Evolutionary conservation across 495 filamentous ascomycete genomes (phyloP).

Genomic region (Collariella sp.): DNA sequence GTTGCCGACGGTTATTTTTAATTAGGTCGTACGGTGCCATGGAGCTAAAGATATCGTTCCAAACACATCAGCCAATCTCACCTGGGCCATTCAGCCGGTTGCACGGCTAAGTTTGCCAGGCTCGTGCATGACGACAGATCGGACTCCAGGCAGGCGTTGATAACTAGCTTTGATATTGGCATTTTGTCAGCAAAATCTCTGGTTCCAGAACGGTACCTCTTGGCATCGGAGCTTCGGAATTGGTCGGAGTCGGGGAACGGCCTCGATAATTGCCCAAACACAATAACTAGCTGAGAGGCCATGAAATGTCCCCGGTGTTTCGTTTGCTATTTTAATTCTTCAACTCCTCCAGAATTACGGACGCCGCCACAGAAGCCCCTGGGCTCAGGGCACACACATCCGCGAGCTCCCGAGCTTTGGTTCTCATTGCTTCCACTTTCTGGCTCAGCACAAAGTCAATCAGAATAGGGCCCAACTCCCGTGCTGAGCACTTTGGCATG

Average conservation of each 20-base stretch:
- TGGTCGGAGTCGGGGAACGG: no score
- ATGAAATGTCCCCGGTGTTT: no score
- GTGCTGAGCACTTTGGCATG: neutral
- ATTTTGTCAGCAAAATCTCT: no score
- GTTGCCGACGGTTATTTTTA: neutral
- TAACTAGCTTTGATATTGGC: no score
- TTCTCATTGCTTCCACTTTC: neutral
- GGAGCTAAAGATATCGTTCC: neutral
- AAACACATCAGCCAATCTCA: neutral
- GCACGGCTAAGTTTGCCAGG: no score
- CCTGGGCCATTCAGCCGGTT: neutral
- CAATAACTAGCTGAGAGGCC: no score
- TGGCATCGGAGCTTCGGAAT: no score
- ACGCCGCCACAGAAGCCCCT: neutral
- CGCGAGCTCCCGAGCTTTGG: neutral
- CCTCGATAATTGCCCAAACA: no score
- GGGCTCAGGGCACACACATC: neutral
- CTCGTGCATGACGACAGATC: no score
- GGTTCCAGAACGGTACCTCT: no score
- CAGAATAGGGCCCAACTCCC: conserved; percentile 3
- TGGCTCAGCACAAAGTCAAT: neutral
- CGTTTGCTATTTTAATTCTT: no score
- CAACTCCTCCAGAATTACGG: neutral
- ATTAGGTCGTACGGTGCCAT: neutral
- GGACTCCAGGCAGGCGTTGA: no score